Evolutionary conservation across 2,329 filamentous ascomycete genomes (phyloP).

Genomic region (Fusarium sp.): DNA sequence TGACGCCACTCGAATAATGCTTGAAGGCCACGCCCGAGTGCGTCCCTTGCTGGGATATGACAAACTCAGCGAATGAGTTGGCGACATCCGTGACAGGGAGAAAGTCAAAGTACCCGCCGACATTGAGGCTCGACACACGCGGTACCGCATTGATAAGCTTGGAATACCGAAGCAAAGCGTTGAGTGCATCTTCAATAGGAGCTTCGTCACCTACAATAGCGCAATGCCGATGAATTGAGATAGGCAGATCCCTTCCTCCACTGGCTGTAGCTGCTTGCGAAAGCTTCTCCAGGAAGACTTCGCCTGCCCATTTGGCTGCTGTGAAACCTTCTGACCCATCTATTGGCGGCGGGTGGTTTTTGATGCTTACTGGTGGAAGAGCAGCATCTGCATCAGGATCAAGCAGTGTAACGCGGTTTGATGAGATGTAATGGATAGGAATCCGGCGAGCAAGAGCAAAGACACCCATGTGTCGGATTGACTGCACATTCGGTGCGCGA

Average conservation of each 20-base stretch:
- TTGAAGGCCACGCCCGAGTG: background rate
- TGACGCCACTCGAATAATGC: background rate
- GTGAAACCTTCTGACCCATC: background rate
- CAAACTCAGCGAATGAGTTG: background rate
- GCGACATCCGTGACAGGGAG: background rate
- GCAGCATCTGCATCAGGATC: background rate
- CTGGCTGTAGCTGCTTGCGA: background rate
- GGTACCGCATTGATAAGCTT: background rate
- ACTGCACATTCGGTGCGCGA: background rate
- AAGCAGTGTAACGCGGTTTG: background rate
- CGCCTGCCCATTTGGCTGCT: background rate
- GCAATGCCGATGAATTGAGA: background rate
- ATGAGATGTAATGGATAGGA: background rate
- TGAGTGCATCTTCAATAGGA: background rate
- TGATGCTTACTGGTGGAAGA: background rate
- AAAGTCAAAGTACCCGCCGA: background rate
- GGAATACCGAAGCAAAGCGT: background rate
- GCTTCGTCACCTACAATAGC: background rate
- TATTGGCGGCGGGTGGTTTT: background rate
- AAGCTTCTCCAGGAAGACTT: background rate
- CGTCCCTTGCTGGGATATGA: background rate
- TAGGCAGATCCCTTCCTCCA: rapidly evolving
- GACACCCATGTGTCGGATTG: background rate
- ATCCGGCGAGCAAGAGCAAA: background rate
- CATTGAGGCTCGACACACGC: background rate